Evolutionary conservation across 192 early-diverging fungal genomes (phyloP), one percentile per base, ranked within the genome.

Genomic region (Chytriomyces sp.): DNA sequence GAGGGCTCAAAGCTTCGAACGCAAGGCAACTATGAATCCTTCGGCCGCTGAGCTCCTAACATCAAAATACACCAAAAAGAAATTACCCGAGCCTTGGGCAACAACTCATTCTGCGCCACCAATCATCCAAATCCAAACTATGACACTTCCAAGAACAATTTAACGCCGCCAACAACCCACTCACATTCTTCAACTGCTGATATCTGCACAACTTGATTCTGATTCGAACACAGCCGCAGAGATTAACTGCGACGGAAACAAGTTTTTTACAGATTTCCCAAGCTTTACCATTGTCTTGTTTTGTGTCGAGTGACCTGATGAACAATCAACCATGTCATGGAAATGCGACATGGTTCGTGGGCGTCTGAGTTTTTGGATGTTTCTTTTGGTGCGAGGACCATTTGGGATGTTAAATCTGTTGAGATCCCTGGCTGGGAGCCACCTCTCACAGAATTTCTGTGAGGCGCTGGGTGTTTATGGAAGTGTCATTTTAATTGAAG

Each of bases 191-290:
- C 8, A 80, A 72, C 9, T 85, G 77, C 59, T 79, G 81, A 61
- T 87, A 88, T 45, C 68, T 89, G 88, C 46, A 84, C 83, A 3
- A 78, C 70, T 75, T 86, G 89, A 69, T 90, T 86, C 9, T 85
- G 75, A 71, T 88, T 90, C 9, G 84, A 85, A 26, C 28, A 79
- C 67, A 24, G 82, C 75, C 3, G 88, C 86, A n/a, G 75, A 67
- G 53, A 85, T 83, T 47, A 90, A 77, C 26, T 82, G 81, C 1
- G 81, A 82, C 16, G 83, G 61, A 20, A 89, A 64, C 11, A 77
- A 26, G 57, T 82, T 80, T 77, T 82, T 83, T 35, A 82, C 69
- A 5, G 87, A 85, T 59, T 86, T 84, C 24, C 77, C 61, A 0
- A 89, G 80, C 26, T 72, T 82, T 23, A 75, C 48, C 61, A 87